Evolutionary conservation across 1,139 yeast species (phyloP), one percentile per base, ranked within the genome.

Genomic region (Pichia sp.): DNA sequence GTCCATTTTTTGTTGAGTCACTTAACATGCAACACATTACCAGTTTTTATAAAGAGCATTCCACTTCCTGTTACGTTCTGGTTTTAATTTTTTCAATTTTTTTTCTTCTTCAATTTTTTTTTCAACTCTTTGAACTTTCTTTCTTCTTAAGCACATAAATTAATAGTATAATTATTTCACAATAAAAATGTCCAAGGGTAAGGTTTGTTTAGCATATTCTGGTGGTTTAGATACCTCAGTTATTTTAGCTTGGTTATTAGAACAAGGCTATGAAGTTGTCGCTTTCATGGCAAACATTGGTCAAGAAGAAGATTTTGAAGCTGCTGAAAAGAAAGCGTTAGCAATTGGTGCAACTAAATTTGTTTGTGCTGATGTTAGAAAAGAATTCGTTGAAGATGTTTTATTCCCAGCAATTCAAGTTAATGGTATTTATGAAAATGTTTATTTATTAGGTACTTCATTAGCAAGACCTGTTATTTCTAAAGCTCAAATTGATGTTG

Each of bases 181-280:
- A 6, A 16, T 9, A 32, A 32, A 28, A 41, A 87, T 89, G 96
- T 83, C 95, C 50, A 90, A 90, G 71, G 97, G 97, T 67, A 90
- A 90, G 73, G 97, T 90, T 70, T 90, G 97, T 79, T 82, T 92
- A 68, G 98, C 98, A 47, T 92, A 92, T 74, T 92, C 97, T 47
- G 98, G 98, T 63, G 98, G 98, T 73, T 80, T 92, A 62, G 98
- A 92, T 66, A 92, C 98, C 74, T 89, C 97, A 35, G 87, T 94
- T 51, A 92, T 92, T 61, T 80, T 92, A 57, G 98, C 97, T 46
- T 92, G 98, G 98, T 80, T 92, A 67, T 78, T 92, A 58, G 98
- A 92, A 68, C 80, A 92, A 73, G 98, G 97, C 55, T 92, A 90
- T 69, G 98, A 92, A 71, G 98, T 92, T 49, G 82, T 92, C 63